Evolutionary conservation across 2,329 filamentous ascomycete genomes (phyloP), one percentile per base, ranked within the genome.

Genomic region (Stenocarpella maydis): DNA sequence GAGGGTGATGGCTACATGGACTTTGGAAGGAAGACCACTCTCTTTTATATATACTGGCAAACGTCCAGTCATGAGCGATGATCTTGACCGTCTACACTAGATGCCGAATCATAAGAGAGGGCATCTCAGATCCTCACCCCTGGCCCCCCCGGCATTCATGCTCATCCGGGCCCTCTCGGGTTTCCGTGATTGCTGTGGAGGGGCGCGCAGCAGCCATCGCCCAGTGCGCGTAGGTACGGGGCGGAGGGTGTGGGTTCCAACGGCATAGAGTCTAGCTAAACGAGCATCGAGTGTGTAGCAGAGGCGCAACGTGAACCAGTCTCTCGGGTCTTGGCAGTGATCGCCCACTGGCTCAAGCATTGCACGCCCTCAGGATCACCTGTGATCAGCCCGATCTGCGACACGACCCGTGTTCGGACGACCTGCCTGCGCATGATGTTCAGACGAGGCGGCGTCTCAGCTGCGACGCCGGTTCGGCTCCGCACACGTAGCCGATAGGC

Each of bases 301-400:
- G 58, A 41, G 41, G 28, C 41, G 28, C 41, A n/a, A 9, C 31
- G 53, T 28, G 43, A 37, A 60, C 28, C 41, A 49, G 15, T 39
- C 2, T 21, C n/a, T 17, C 21, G 21, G 24, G 49, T 41, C 34
- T 58, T 49, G 53, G 41, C 41, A 31, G 5, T 19, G 41, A 45
- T 67, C 45, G 26, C 28, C 64, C 15, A 12, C 64, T 24, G 37
- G 45, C 39, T 49, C 63, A 39, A 24, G 39, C 49, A 61, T 61
- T 47, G 58, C 58, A 61, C 58, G 58, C 34, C 58, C 58, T 41
- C 41, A 34, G 58, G 41, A 61, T 61, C 58, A 61, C 58, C n/a
- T 61, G 41, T 9, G 58, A 61, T 61, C 58, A 47, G 65, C 43
- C 43, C 28, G 54, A 68, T 68, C 65, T 68, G 54, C 65, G 54